Conservation (phyloP, 176 grass and related monocot species). For the Saccharum spontaneum region DNA sequence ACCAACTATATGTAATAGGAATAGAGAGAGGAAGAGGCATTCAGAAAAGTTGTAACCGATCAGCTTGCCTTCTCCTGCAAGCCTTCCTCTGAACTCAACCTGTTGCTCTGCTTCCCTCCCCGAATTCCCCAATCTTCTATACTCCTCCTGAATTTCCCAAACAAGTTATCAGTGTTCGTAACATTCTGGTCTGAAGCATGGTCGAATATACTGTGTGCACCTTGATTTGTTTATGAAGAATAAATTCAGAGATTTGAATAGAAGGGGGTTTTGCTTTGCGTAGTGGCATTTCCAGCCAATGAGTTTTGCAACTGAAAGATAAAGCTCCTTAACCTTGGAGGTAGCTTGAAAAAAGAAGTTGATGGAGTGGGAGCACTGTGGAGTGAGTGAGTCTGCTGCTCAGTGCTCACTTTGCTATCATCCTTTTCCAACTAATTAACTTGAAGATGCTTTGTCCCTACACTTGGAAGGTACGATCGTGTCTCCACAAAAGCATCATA, state of each 20-base stretch:
- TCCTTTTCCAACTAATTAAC: neutral
- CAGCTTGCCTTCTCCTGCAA: no score
- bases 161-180: no score
- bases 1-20: no score
- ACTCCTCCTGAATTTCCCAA: no score
- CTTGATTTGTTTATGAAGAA: neutral
- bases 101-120: no score
- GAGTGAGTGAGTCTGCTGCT: neutral
- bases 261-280: neutral
- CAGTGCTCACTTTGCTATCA: neutral
- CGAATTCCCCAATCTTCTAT: no score
- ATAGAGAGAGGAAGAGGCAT: no score
- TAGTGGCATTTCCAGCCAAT: neutral
- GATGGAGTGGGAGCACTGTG: neutral
- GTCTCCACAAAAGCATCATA: neutral
- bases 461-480: constrained; percentile 23
- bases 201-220: neutral
- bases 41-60: no score
- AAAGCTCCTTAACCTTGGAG: neutral
- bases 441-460: constrained; percentile 15
- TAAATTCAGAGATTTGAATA: no score
- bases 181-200: neutral
- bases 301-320: neutral
- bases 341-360: neutral
- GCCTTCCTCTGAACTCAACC: no score